phyloP scores from a whole-genome alignment of 768 basidiomycete genomes.

The Kwoniella dejecticola region DNA sequence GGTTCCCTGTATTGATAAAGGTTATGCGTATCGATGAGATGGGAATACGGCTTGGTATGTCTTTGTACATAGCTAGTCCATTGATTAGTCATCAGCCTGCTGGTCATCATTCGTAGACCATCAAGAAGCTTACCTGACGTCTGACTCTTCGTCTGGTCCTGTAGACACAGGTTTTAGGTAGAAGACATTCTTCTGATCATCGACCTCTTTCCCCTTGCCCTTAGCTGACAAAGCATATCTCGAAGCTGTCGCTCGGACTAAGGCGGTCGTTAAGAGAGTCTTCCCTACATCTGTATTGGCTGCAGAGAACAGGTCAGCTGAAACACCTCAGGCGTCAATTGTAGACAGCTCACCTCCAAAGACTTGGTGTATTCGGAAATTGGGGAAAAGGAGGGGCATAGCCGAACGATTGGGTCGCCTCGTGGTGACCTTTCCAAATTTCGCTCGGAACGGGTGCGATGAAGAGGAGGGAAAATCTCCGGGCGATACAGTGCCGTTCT shows the following conservation, averaged over 20 bases:
- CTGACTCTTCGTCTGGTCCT: slow-evolving; percentile 75
- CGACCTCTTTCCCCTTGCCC: slow-evolving; percentile 17
- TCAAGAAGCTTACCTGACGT: slow-evolving; percentile 72
- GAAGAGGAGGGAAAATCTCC: not conserved
- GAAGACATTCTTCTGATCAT: slow-evolving; percentile 43
- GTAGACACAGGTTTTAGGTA: slow-evolving; percentile 86
- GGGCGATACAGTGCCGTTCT: too few relatives aligned
- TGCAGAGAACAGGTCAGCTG: slow-evolving; percentile 18
- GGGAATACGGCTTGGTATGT: slow-evolving; percentile 40
- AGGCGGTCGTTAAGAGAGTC: slow-evolving; percentile 82
- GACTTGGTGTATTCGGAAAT: slow-evolving; percentile 83
- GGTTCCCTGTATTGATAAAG: slow-evolving; percentile 83
- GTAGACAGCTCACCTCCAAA: slow-evolving; percentile 63
- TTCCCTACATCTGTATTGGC: slow-evolving; percentile 97
- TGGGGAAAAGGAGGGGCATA: slow-evolving; percentile 82
- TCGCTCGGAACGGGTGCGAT: not conserved
- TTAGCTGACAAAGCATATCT: slow-evolving; percentile 32
- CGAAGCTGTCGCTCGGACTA: slow-evolving; percentile 74
- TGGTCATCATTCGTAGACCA: too few relatives aligned
- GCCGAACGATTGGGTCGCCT: not conserved
- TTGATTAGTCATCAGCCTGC: too few relatives aligned
- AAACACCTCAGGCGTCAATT: not conserved
- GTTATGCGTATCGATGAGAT: slow-evolving; percentile 65
- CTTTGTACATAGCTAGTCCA: slow-evolving; percentile 67
- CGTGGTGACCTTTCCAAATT: too few relatives aligned